These are phyloP conservation scores for Oryza punctata DNA, from an alignment of 176 grass and related monocot genomes.

Conservation along the genomic window DNA sequence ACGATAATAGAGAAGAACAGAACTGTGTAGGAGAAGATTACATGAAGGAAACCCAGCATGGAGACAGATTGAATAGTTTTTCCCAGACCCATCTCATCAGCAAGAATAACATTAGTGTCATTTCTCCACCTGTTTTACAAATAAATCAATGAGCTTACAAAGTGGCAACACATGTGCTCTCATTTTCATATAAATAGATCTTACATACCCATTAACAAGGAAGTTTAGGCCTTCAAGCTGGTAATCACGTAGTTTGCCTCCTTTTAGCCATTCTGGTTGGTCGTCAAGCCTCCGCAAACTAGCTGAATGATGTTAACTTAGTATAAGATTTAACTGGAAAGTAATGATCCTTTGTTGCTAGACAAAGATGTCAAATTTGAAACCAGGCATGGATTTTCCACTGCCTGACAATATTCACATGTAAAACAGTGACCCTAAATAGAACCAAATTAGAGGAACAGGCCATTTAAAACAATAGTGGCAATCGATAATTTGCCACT, in stretches of 20 bases:
- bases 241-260: conserved; percentile 98
- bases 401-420: not conserved
- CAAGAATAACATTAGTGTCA: conserved; percentile 99
- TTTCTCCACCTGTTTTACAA: conserved; percentile 84
- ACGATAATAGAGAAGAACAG: conserved; percentile 25
- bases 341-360: not conserved
- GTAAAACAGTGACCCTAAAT: not conserved
- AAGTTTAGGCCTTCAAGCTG: conserved; percentile 99
- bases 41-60: conserved; percentile 94
- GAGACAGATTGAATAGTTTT: conserved; percentile 99
- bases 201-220: conserved; percentile 87
- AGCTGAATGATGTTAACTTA: conserved; percentile 55
- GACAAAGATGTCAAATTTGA: not conserved
- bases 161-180: conserved; percentile 17
- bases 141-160: conserved; percentile 24
- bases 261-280: conserved; percentile 96
- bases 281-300: conserved; percentile 98
- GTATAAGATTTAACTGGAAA: conserved; percentile 24
- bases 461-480: conserved; percentile 8
- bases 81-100: conserved; percentile 99
- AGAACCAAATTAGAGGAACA: not conserved
- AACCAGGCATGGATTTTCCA: conserved; percentile 8
- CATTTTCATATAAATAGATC: conserved; percentile 27
- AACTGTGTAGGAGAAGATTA: conserved; percentile 35
- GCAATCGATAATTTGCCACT: not conserved